Evolutionary conservation across 163 green algal species (phyloP).

Genomic region (Coccomyxa subellipsoidea): DNA sequence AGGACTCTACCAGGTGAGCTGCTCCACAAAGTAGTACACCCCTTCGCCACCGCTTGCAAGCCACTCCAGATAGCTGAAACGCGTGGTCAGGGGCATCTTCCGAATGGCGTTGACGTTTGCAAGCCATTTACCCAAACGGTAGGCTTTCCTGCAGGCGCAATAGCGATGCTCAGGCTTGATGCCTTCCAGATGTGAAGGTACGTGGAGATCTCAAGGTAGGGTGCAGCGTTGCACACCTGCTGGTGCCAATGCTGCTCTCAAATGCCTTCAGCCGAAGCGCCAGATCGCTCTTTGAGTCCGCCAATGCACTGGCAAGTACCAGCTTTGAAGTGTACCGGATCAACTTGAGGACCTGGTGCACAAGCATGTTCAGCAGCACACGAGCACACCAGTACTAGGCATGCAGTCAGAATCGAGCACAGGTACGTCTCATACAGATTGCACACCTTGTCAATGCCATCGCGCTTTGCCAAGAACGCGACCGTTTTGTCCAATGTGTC

Average conservation of each 20-base stretch:
- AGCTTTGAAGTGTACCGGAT: constrained; percentile 69
- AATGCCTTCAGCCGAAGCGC: constrained; percentile 42
- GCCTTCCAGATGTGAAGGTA: not conserved
- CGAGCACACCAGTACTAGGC: no score
- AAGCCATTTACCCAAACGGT: constrained; percentile 81
- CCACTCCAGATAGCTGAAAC: constrained; percentile 48
- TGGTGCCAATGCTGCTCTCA: constrained; percentile 66
- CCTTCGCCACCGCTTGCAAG: constrained; percentile 60
- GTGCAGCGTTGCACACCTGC: constrained; percentile 31
- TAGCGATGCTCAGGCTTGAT: not conserved
- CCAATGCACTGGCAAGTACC: constrained; percentile 47
- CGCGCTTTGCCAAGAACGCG: constrained; percentile 59
- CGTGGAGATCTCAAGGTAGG: not conserved
- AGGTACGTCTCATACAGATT: no score
- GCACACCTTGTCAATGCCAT: constrained; percentile 76
- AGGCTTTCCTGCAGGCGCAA: constrained; percentile 63
- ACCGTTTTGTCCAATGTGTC: constrained; percentile 56
- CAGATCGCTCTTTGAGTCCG: constrained; percentile 34
- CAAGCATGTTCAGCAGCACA: not conserved
- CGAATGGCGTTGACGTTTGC: constrained; percentile 66
- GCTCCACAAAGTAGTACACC: constrained; percentile 82
- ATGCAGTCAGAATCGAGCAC: no score
- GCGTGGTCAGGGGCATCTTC: constrained; percentile 34
- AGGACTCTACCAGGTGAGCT: constrained; percentile 77
- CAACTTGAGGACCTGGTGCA: constrained; percentile 66